Conservation (phyloP, 108 stramenopile species). For the Schizochytrium sp. region DNA sequence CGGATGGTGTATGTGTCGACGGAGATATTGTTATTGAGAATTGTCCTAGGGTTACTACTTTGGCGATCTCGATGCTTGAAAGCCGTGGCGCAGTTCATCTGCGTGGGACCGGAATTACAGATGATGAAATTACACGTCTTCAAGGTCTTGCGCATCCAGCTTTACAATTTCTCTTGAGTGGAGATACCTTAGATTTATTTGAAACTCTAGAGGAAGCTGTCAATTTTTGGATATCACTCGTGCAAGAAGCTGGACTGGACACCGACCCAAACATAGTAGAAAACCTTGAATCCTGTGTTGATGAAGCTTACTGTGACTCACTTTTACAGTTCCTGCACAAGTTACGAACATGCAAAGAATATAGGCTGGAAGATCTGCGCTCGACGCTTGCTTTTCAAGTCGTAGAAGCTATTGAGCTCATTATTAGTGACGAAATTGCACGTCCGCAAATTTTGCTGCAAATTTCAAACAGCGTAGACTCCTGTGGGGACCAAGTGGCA, state of each 20-base stretch:
- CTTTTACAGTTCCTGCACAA: not conserved
- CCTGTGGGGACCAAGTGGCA: conserved; percentile 14
- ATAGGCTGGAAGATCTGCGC: not conserved
- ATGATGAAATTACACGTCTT: not conserved
- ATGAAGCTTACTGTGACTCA: not conserved
- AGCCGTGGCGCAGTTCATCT: not conserved
- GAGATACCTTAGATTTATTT: not conserved
- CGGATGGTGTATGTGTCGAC: conserved; percentile 25
- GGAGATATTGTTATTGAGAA: conserved; percentile 18
- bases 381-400: not conserved
- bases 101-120: not conserved
- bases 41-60: not conserved
- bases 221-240: not conserved
- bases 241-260: too few relatives aligned
- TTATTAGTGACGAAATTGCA: not conserved
- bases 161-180: not conserved
- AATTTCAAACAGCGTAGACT: not conserved
- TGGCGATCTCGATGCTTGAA: conserved; percentile 20
- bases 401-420: not conserved
- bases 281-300: not conserved
- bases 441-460: not conserved
- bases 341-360: conserved; percentile 33
- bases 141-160: conserved; percentile 27
- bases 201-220: not conserved
- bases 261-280: too few relatives aligned